A percentile compares a stretch with the other conserved stretches of the same genome.
phyloP scores from a whole-genome alignment of 345 rosid genomes.

The Melastoma malabathricum region DNA sequence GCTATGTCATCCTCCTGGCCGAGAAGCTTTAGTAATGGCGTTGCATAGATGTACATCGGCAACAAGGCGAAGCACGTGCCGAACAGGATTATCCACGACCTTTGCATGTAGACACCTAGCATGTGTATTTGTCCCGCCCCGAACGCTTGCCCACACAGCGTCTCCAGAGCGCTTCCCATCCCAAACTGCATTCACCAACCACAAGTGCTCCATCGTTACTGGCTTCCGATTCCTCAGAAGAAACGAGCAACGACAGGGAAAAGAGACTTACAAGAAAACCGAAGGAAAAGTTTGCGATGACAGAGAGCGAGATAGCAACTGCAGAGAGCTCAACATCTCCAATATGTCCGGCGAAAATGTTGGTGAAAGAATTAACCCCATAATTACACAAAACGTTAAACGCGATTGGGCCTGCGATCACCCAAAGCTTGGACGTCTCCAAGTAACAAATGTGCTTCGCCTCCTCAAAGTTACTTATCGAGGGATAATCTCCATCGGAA shows the following conservation, averaged over 20 bases:
- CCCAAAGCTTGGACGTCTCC: conserved; percentile 66
- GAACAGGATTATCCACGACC: conserved; percentile 69
- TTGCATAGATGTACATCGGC: conserved; percentile 69
- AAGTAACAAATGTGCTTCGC: conserved; percentile 30
- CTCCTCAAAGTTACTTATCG: conserved; percentile 24
- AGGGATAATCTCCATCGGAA: conserved; percentile 42
- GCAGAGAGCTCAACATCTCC: conserved; percentile 89
- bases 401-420: conserved; percentile 77
- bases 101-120: conserved; percentile 89
- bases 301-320: conserved; percentile 74
- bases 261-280: conserved; percentile 60
- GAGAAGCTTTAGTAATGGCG: conserved; percentile 55
- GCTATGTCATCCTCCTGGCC: conserved; percentile 68
- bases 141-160: conserved; percentile 89
- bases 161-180: conserved; percentile 94
- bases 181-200: conserved; percentile 45
- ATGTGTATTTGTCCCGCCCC: conserved; percentile 72
- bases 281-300: conserved; percentile 78
- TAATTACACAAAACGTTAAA: conserved; percentile 83
- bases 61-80: conserved; percentile 46
- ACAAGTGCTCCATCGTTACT: not conserved
- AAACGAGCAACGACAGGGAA: not conserved
- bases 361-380: conserved; percentile 81
- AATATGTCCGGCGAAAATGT: conserved; percentile 78
- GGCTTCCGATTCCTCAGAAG: not conserved